Evolutionary conservation across 352 stramenopile species (phyloP).

Genomic region (Pythium brassicae): DNA sequence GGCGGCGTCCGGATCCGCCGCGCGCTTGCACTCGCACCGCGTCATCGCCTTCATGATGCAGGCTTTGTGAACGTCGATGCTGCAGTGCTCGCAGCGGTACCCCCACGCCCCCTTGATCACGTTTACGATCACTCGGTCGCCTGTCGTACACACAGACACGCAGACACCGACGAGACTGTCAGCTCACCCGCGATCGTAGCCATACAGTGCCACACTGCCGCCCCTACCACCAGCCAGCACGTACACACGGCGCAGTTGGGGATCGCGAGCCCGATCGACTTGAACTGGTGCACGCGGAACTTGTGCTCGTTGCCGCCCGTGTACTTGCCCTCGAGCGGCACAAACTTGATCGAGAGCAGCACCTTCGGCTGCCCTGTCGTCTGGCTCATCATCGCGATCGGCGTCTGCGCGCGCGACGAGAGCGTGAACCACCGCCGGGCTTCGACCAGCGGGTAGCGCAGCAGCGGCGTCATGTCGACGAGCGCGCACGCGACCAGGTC

Average conservation of each 20-base stretch:
- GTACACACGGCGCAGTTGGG: conserved; percentile 73
- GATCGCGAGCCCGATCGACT: conserved; percentile 80
- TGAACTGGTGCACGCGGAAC: conserved; percentile 84
- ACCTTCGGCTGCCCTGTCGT: conserved; percentile 55
- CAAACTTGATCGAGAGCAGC: conserved; percentile 75
- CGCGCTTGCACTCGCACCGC: conserved; percentile 55
- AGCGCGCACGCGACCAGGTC: conserved; percentile 76
- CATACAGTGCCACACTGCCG: too few species aligned
- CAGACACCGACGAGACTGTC: neutral
- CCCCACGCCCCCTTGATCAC: conserved; percentile 74
- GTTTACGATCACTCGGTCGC: conserved; percentile 82
- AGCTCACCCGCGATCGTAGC: neutral
- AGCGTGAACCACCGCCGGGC: conserved; percentile 80
- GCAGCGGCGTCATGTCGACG: conserved; percentile 76
- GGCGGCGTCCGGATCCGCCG: neutral
- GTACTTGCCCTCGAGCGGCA: conserved; percentile 57
- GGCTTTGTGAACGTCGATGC: conserved; percentile 78
- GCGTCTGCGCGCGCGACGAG: conserved; percentile 42
- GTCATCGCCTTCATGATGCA: conserved; percentile 88
- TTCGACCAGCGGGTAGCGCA: conserved; percentile 68
- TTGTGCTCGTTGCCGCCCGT: conserved; percentile 69
- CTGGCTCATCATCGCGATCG: conserved; percentile 35
- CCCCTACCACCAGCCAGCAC: conserved; percentile 2
- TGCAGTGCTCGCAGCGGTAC: conserved; percentile 78
- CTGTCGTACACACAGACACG: conserved; percentile 15